Base-by-base conservation (phyloP, 1,139 yeast genomes). In the Debaryomyces nepalensis region DNA sequence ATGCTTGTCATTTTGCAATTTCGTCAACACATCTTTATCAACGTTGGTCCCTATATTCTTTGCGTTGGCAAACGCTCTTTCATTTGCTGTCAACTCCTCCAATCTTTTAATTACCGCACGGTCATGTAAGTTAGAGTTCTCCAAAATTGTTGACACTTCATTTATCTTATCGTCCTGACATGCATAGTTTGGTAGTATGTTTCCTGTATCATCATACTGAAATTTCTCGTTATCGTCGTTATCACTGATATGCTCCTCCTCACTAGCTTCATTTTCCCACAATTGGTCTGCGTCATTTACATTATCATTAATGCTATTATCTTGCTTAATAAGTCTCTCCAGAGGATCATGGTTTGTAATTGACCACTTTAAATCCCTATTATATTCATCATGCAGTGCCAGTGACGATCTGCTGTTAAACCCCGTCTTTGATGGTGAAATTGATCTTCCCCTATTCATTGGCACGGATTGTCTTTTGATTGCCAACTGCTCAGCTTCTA, bases 181-280 rank as follows among this genome's bases (percentile, higher is more conserved):
- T n/a, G 79, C 73, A 53, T 71, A 81, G 53, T 82, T 82, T 14
- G 88, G 87, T 45, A 81, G 63, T 29, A 75, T 73, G 47, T 78
- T 75, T 5, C 84, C 84, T 9, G 82, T 81, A 43, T 80, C 84
- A 49, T 81, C 84, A 50, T 79, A 81, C 43, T 75, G 79, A 50
- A 80, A 77, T 49, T 81, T 84, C 41, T 73, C 78, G 47, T 72
- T 71, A 18, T 70, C 69, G 43, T 81, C 85, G 42, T 80, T 81
- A 51, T 82, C 87, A 52, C 82, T 75, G n/a, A 82, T 70, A 48
- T 80, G 82, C 52, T 82, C 87, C 53, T 82, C 87, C 45, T 83
- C 89, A 53, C 84, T 77, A 4, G 65, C 68, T 42, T 72, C 77
- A 27, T 67, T 63, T 29, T 70, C 76, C 60, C 73, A 66, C 26